Conservation (phyloP, 371 early-diverging fungal genomes). For the Phascolomyces articulosus region DNA sequence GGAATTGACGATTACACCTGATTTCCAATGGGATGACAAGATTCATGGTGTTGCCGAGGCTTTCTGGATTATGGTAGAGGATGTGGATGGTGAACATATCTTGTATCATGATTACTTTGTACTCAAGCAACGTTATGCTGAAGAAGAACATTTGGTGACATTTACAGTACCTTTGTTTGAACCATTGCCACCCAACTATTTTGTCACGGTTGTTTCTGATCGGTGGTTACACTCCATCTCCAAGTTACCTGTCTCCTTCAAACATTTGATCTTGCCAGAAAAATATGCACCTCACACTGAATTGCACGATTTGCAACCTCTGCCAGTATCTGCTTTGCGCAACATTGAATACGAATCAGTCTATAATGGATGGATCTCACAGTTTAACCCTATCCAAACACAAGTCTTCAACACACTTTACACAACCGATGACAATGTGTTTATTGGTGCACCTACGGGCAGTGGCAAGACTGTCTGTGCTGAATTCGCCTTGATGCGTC, state of each 20-base stretch:
- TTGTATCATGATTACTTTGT: slow-evolving; percentile 90
- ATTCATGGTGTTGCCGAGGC: slow-evolving; percentile 84
- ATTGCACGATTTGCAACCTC: slow-evolving; percentile 90
- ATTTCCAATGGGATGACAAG: slow-evolving; percentile 92
- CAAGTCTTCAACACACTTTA: slow-evolving; percentile 94
- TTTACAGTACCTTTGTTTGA: slow-evolving; percentile 95
- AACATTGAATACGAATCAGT: slow-evolving; percentile 72
- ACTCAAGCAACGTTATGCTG: slow-evolving; percentile 73
- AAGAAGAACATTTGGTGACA: slow-evolving; percentile 73
- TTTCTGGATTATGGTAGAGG: slow-evolving; percentile 95
- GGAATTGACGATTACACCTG: slow-evolving; percentile 90
- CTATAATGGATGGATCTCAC: slow-evolving; percentile 62
- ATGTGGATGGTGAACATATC: slow-evolving; percentile 89
- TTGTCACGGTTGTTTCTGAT: slow-evolving; percentile 90
- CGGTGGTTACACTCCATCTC: slow-evolving; percentile 95
- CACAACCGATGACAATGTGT: slow-evolving; percentile 86
- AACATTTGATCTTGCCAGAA: slow-evolving; percentile 90
- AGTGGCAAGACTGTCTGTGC: slow-evolving; percentile 97
- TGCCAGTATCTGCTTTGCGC: slow-evolving; percentile 80
- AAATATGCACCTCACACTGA: slow-evolving; percentile 94
- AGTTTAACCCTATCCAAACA: slow-evolving; percentile 98
- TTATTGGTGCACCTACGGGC: slow-evolving; percentile 97
- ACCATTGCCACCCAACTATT: slow-evolving; percentile 95
- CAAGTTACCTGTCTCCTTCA: slow-evolving; percentile 90
- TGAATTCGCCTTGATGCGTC: slow-evolving; percentile 91